phyloP scores from a whole-genome alignment of 2,329 filamentous ascomycete genomes.

The Apiospora kogelbergensis region DNA sequence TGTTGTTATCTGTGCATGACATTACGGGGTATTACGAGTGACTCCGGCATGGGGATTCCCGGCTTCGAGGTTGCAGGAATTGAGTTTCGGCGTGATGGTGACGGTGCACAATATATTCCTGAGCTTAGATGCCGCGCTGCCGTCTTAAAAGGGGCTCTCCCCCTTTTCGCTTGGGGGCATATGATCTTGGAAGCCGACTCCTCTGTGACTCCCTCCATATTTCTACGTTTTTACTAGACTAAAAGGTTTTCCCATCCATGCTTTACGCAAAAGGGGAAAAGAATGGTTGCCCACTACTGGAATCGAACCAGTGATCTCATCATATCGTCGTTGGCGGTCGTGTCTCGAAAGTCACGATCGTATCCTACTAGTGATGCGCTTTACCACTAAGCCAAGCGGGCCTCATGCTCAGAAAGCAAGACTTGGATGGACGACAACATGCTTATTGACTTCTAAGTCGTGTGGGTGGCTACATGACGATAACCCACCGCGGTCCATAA shows the following conservation, averaged over 20 bases:
- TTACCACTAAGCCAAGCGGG: conserved; percentile 8
- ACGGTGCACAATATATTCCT: neutral
- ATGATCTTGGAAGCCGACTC: too few relatives aligned
- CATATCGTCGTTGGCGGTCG: neutral
- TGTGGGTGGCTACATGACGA: neutral
- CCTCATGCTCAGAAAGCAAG: accelerated
- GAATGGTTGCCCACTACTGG: neutral
- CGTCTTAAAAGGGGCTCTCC: neutral
- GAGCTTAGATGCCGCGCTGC: neutral
- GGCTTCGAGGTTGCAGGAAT: neutral
- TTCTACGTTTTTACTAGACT: too few relatives aligned
- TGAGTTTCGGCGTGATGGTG: neutral
- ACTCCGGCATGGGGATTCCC: too few relatives aligned
- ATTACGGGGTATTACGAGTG: neutral
- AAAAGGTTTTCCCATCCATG: too few relatives aligned
- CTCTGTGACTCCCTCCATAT: too few relatives aligned
- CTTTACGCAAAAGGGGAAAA: neutral
- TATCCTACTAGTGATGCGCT: neutral
- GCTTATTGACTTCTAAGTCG: neutral
- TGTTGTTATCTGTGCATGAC: too few relatives aligned
- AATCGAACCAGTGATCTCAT: conserved; percentile 8
- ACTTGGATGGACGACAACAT: accelerated
- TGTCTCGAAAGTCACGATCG: too few relatives aligned
- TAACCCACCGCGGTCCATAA: neutral
- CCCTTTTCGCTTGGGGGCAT: neutral